These are phyloP conservation scores for Lepidium campestre DNA, from an alignment of 441 rosid genomes.

Conservation along the genomic window DNA sequence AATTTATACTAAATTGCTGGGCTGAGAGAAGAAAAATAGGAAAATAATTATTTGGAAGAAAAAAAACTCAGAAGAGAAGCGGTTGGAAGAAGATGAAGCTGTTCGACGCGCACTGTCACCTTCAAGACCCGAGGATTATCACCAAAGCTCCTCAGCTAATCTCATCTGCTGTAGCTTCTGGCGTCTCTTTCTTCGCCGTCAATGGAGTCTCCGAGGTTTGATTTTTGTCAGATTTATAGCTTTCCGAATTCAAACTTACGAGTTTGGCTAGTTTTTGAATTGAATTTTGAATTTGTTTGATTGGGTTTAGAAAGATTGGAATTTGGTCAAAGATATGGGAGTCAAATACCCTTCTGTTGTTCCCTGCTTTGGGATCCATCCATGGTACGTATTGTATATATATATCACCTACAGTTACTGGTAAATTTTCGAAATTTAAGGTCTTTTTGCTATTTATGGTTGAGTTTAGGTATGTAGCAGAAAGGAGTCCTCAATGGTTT, in stretches of 20 bases:
- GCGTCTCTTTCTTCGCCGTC: slow-evolving; percentile 63
- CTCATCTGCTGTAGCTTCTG: slow-evolving; percentile 52
- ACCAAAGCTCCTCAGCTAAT: slow-evolving; percentile 57
- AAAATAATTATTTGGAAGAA: neutral
- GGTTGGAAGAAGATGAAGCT: slow-evolving; percentile 40
- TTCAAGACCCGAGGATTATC: slow-evolving; percentile 79
- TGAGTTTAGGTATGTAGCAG: slow-evolving; percentile 49
- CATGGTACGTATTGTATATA: slow-evolving; percentile 41
- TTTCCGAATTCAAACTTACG: neutral
- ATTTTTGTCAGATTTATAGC: neutral
- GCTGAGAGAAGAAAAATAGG: neutral
- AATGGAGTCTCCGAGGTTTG: slow-evolving; percentile 80
- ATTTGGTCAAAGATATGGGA: slow-evolving; percentile 69
- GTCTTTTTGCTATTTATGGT: neutral
- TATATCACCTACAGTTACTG: neutral
- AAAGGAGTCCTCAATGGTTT: slow-evolving; percentile 78
- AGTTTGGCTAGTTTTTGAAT: neutral
- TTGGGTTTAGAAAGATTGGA: slow-evolving; percentile 71
- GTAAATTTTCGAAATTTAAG: neutral
- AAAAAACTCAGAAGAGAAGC: neutral
- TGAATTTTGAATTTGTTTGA: neutral
- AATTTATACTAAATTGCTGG: neutral
- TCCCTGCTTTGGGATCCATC: slow-evolving; percentile 91
- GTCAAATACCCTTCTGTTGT: slow-evolving; percentile 54
- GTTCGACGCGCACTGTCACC: slow-evolving; percentile 94